Base-by-base conservation (phyloP, 2,329 filamentous ascomycete species). In the Alternaria sp. region DNA sequence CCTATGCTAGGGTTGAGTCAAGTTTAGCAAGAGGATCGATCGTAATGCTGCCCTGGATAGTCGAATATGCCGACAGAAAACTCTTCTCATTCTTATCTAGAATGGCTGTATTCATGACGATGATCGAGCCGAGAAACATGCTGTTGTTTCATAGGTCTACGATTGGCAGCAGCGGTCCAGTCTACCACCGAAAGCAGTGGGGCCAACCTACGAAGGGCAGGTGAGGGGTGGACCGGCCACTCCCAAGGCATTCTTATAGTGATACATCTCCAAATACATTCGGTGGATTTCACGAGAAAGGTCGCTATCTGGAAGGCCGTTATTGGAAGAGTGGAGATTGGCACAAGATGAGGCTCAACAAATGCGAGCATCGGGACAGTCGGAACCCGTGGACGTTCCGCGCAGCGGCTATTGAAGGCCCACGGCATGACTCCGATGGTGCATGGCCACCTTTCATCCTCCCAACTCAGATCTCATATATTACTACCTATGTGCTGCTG, bases 331-430 rank as follows among this genome's bases (percentile, higher is more conserved):
- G 28, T 51, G 12, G 19, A 51, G 15, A 6, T 21, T 51, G 49
- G 12, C 32, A 51, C 1, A 32, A 10, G 19, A 26, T 21, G 23
- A 49, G 23, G 19, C 19, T 52, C 19, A 10, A 56, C 21, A 19
- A 56, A 56, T 12, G 47, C 25, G 21, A 36, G n/a, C 9, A 15
- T 49, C 61, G 54, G 59, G 53, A 59, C 30, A 23, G 12, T 59
- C 61, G 54, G 61, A 59, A 55, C 11, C 28, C 28, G 28, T 30
- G 28, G 28, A 30, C 43, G 17, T 26, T 28, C 43, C 46, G 53
- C 17, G 19, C 58, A 23, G 49, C 49, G 61, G 64, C 45, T 67
- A 67, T 62, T 62, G 36, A 61, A 61, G 64, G 64, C 30, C 36
- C n/a, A 56, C 44, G 61, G 61, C 36, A 61, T 36, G 28, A 23